Evolutionary conservation across 2,329 filamentous ascomycete species (phyloP).

Genomic region (Aspergillus clavatus): DNA sequence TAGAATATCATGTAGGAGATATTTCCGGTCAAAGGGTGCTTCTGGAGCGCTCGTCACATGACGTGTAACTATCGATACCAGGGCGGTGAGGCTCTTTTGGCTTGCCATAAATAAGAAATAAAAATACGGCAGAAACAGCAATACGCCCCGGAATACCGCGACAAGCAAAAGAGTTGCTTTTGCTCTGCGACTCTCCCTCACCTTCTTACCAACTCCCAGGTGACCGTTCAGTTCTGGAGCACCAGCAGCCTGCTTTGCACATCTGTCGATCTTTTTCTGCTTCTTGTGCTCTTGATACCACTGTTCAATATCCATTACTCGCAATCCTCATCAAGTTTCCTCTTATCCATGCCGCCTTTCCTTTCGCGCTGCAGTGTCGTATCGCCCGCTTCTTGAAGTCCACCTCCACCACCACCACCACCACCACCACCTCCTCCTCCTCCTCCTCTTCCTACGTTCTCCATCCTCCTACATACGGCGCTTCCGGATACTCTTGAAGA

Average conservation of each 20-base stretch:
- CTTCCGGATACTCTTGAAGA: slow-evolving; percentile 13
- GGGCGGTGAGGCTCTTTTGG: not conserved
- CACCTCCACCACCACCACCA: slow-evolving; percentile 24
- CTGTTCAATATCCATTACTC: not conserved
- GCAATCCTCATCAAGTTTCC: not conserved
- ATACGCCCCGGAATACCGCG: not conserved
- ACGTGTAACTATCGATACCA: not conserved
- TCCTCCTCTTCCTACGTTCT: slow-evolving; percentile 3
- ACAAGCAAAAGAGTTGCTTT: slow-evolving; percentile 4
- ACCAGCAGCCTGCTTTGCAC: not conserved
- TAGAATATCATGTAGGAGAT: not conserved
- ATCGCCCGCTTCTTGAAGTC: slow-evolving; percentile 31
- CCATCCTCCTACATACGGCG: slow-evolving; percentile 8
- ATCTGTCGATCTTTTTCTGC: not conserved
- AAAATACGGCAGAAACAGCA: not conserved
- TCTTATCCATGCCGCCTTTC: slow-evolving; percentile 30
- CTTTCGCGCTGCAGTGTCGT: slow-evolving; percentile 29
- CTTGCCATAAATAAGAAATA: not conserved
- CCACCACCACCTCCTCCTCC: slow-evolving; percentile 15
- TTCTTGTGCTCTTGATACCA: slow-evolving; percentile 6
- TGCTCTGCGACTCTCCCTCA: slow-evolving; percentile 4
- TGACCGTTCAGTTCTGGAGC: not conserved
- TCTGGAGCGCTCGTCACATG: not conserved
- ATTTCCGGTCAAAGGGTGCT: not conserved
- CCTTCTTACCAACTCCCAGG: slow-evolving; percentile 10